phyloP scores from a whole-genome alignment of 2,329 filamentous ascomycete species.

The Venturia effusa region DNA sequence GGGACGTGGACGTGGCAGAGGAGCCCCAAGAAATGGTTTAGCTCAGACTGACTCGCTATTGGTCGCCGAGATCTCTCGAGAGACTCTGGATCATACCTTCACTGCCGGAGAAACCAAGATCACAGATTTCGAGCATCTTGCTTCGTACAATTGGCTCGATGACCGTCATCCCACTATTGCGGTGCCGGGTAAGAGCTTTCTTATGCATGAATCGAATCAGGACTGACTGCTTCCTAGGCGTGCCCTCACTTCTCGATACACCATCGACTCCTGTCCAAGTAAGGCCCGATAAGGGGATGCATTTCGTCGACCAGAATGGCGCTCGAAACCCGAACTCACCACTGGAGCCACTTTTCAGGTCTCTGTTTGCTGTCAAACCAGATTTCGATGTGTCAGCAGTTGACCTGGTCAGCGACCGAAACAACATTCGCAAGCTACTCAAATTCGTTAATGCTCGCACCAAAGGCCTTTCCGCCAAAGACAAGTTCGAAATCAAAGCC shows the following conservation, averaged over 20 bases:
- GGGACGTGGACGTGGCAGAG: not conserved
- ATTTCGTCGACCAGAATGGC: conserved; percentile 37
- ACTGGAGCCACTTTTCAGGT: conserved; percentile 37
- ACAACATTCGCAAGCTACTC: conserved; percentile 40
- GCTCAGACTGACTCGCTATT: not conserved
- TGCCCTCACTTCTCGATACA: conserved; percentile 29
- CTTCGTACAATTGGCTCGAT: conserved; percentile 11
- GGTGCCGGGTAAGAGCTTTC: conserved; percentile 30
- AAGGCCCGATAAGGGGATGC: conserved; percentile 28
- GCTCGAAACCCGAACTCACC: conserved; percentile 33
- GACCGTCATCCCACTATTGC: conserved; percentile 19
- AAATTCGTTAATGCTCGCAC: conserved; percentile 28
- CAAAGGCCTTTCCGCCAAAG: conserved; percentile 10
- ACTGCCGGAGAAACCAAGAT: conserved; percentile 1
- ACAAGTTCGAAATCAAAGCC: conserved; percentile 32
- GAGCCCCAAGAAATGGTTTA: not conserved
- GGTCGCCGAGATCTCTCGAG: not conserved
- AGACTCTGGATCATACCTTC: not conserved
- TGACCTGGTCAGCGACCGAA: conserved; percentile 37
- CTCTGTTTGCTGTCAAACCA: conserved; percentile 29
- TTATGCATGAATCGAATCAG: not conserved
- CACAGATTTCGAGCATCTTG: conserved; percentile 9
- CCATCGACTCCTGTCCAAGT: conserved; percentile 18
- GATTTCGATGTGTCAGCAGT: conserved; percentile 27
- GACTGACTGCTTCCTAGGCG: not conserved